Evolutionary conservation across 2,329 filamentous ascomycete genomes (phyloP).

Genomic region (Chaetomiaceae sp.): DNA sequence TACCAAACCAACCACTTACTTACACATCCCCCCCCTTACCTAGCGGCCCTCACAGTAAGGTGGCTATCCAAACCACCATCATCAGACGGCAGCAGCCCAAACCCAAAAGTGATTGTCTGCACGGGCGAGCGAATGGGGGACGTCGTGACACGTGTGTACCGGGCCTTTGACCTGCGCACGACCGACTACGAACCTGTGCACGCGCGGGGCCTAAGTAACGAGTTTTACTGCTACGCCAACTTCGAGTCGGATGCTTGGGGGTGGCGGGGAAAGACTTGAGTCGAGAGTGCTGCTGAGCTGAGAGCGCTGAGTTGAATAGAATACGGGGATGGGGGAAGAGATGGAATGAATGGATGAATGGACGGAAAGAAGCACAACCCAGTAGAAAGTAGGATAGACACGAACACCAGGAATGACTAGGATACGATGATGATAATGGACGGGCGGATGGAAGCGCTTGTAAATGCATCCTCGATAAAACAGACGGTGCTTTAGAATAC

Average conservation of each 20-base stretch:
- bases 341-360: too few relatives aligned
- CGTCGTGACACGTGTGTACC: constrained; percentile 64
- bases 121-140: constrained; percentile 73
- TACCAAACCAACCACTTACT: neutral
- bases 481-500: too few relatives aligned
- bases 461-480: too few relatives aligned
- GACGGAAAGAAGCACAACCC: too few relatives aligned
- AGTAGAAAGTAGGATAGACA: too few relatives aligned
- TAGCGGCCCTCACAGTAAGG: constrained; percentile 66
- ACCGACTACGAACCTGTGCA: constrained; percentile 68
- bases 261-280: constrained; percentile 16
- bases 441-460: too few relatives aligned
- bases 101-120: constrained; percentile 55
- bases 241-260: constrained; percentile 47
- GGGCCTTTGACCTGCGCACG: constrained; percentile 54
- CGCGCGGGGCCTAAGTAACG: constrained; percentile 70
- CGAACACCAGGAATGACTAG: too few relatives aligned
- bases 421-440: too few relatives aligned
- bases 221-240: constrained; percentile 76
- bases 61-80: constrained; percentile 55
- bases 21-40: neutral
- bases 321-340: too few relatives aligned
- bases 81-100: neutral
- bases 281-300: too few relatives aligned
- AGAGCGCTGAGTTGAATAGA: too few relatives aligned